Conservation (phyloP, 257 asterid genomes). For the Nemophila menziesii region DNA sequence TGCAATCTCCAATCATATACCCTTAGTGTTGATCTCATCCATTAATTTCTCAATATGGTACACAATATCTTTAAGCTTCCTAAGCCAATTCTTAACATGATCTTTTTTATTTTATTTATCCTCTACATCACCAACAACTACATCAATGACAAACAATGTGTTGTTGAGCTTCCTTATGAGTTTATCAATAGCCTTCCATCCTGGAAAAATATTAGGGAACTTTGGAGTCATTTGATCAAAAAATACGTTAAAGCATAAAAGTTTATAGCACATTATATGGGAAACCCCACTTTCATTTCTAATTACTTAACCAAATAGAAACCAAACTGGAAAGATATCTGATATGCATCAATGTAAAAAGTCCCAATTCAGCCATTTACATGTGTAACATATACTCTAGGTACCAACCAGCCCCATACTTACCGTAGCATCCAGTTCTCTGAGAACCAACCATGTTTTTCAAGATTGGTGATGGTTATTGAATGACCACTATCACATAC, state of each 20-base stretch:
- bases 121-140: conserved; percentile 18
- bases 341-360: too few relatives aligned
- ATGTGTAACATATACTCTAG: too few relatives aligned
- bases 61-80: conserved; percentile 1
- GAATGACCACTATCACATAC: too few relatives aligned
- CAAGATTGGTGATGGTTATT: too few relatives aligned
- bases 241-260: background rate
- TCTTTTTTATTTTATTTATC: conserved; percentile 1
- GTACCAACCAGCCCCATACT: too few relatives aligned
- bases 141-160: background rate
- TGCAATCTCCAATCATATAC: conserved; percentile 3
- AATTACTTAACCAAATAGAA: too few relatives aligned
- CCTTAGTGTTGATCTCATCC: conserved; percentile 12
- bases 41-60: conserved; percentile 6
- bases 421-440: too few relatives aligned
- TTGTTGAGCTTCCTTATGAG: conserved; percentile 1
- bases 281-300: background rate
- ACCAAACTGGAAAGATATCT: too few relatives aligned
- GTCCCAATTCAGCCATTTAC: too few relatives aligned
- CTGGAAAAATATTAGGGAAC: background rate
- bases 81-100: conserved; percentile 10
- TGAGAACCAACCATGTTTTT: too few relatives aligned
- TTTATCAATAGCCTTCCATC: background rate
- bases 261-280: background rate
- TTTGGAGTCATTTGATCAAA: conserved; percentile 6